phyloP scores from a whole-genome alignment of 495 filamentous ascomycete genomes.

The Bombardia bombarda region DNA sequence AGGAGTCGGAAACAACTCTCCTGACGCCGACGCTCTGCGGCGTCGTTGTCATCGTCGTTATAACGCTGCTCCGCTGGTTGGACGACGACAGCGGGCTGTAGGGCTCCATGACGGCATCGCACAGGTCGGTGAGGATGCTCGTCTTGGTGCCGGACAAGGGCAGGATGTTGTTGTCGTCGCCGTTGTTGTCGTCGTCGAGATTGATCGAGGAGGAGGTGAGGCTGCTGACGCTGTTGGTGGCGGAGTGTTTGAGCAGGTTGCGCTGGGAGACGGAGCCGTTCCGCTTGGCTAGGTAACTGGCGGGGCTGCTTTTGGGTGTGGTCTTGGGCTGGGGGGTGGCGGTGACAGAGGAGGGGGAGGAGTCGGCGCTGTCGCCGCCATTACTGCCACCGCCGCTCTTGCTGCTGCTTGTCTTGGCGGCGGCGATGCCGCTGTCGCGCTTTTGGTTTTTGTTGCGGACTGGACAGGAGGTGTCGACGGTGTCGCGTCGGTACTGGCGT shows the following conservation, averaged over 20 bases:
- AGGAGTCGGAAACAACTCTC: too few relatives aligned
- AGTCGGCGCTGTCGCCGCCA: not conserved
- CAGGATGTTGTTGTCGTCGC: conserved; percentile 1
- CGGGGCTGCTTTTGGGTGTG: not conserved
- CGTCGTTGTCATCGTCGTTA: too few relatives aligned
- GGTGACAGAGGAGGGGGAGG: not conserved
- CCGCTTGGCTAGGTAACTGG: not conserved
- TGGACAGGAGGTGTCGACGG: too few relatives aligned
- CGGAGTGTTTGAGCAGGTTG: conserved; percentile 4
- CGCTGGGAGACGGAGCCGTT: conserved; percentile 1
- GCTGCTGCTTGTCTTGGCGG: not conserved
- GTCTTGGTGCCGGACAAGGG: conserved; percentile 11
- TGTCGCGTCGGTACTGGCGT: not conserved
- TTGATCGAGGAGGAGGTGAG: not conserved
- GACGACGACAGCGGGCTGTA: conserved; percentile 14
- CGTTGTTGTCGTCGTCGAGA: conserved; percentile 1
- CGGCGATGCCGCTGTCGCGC: not conserved
- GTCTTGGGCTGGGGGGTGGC: not conserved
- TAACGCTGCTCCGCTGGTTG: not conserved
- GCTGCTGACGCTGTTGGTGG: not conserved
- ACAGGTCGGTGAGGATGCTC: conserved; percentile 20
- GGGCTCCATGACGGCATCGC: conserved; percentile 15
- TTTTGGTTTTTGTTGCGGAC: too few relatives aligned
- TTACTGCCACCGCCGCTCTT: not conserved
- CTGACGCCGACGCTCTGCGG: too few relatives aligned